These are phyloP conservation scores for Jackrogersella multiformis DNA, from an alignment of 495 filamentous ascomycete genomes.

Conservation along the genomic window DNA sequence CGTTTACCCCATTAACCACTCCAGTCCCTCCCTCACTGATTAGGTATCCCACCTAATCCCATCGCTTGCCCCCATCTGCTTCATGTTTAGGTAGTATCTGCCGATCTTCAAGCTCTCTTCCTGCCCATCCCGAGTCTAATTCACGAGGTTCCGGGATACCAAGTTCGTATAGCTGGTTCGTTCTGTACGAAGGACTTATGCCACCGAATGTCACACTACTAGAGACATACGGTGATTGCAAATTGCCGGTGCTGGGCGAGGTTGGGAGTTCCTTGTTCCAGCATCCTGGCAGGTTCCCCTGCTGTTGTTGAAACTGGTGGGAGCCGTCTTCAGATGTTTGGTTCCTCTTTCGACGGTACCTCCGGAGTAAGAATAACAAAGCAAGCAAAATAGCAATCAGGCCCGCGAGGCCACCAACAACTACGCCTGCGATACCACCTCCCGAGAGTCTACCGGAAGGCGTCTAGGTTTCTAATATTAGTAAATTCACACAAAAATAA, in stretches of 20 bases:
- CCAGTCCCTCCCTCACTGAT: not conserved
- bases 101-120: slow-evolving; percentile 17
- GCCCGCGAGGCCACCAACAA: slow-evolving; percentile 16
- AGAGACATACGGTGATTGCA: slow-evolving; percentile 11
- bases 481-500: not conserved
- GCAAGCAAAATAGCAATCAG: slow-evolving; percentile 12
- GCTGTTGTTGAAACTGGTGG: not conserved
- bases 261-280: slow-evolving; percentile 14
- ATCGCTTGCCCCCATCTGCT: not conserved
- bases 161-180: slow-evolving; percentile 19
- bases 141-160: slow-evolving; percentile 8
- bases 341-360: slow-evolving; percentile 18
- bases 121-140: slow-evolving; percentile 26
- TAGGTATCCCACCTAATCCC: not conserved
- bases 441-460: slow-evolving; percentile 17
- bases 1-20: not conserved
- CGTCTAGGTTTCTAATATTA: slow-evolving; percentile 5
- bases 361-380: slow-evolving; percentile 9
- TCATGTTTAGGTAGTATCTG: not conserved
- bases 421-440: slow-evolving; percentile 24
- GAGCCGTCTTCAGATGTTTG: not conserved
- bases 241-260: slow-evolving; percentile 6
- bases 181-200: not conserved
- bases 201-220: not conserved
- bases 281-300: not conserved